phyloP scores from a whole-genome alignment of 192 early-diverging fungal genomes.

The Backusella circina region DNA sequence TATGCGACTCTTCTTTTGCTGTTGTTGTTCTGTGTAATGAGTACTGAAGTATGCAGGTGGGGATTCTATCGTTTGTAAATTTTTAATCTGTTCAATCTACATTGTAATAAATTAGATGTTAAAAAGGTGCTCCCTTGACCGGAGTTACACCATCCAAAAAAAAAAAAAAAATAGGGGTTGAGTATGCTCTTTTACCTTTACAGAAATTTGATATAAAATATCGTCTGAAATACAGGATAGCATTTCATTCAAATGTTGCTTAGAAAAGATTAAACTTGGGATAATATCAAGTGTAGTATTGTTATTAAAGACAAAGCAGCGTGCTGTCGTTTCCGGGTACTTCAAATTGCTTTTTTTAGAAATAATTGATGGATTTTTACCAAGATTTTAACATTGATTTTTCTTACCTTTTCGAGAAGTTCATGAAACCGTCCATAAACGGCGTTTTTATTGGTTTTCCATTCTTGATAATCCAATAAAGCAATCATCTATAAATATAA shows the following conservation, averaged over 20 bases:
- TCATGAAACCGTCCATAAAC: conserved; percentile 57
- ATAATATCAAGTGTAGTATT: conserved; percentile 31
- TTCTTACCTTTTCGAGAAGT: conserved; percentile 53
- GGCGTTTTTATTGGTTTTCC: conserved; percentile 48
- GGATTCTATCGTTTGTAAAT: background rate
- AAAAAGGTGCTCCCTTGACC: background rate
- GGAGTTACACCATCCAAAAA: background rate
- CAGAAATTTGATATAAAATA: background rate
- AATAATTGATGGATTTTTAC: background rate
- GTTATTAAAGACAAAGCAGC: conserved; percentile 81
- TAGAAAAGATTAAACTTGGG: background rate
- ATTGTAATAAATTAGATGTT: background rate
- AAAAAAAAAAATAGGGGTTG: background rate
- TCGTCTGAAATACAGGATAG: background rate
- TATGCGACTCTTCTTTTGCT: background rate
- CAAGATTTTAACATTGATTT: background rate
- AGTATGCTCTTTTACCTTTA: background rate
- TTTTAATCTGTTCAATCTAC: background rate
- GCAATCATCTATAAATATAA: conserved; percentile 61
- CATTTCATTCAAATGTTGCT: background rate
- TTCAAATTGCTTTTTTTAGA: conserved; percentile 7
- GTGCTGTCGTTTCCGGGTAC: conserved; percentile 63
- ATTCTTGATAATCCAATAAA: conserved; percentile 73
- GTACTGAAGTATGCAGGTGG: background rate
- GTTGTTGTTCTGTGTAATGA: background rate